Evolutionary conservation across 2,329 filamentous ascomycete species (phyloP).

Genomic region (Dothideomycetes sp.): DNA sequence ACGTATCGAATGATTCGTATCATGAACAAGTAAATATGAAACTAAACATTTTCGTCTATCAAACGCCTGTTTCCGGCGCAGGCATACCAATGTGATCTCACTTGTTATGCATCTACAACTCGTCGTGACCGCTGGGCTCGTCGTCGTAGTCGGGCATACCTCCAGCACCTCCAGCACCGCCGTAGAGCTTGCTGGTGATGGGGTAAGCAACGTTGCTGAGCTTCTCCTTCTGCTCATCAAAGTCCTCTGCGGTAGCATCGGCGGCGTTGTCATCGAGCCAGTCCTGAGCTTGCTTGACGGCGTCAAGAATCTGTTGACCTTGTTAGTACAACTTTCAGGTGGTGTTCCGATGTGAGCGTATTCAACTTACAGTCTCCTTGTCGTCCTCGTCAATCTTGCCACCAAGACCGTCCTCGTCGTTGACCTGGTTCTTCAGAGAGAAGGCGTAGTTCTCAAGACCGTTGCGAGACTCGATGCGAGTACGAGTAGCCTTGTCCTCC

Average conservation of each 20-base stretch:
- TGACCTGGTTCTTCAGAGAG: slow-evolving; percentile 98
- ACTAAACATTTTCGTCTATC: slow-evolving; percentile 7
- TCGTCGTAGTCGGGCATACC: slow-evolving; percentile 56
- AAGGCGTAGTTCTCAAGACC: slow-evolving; percentile 98
- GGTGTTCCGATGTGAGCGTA: slow-evolving; percentile 7
- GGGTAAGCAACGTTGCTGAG: slow-evolving; percentile 92
- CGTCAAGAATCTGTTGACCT: slow-evolving; percentile 62
- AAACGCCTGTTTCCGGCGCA: slow-evolving; percentile 6
- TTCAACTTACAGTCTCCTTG: slow-evolving; percentile 71
- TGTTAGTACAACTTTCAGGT: too few relatives aligned
- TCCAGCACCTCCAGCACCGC: slow-evolving; percentile 46
- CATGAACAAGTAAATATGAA: slow-evolving; percentile 1
- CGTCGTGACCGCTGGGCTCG: slow-evolving; percentile 42
- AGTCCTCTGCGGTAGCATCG: slow-evolving; percentile 81
- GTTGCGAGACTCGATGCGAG: slow-evolving; percentile 95
- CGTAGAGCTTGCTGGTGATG: slow-evolving; percentile 97
- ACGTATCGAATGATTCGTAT: too few relatives aligned
- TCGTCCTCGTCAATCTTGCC: slow-evolving; percentile 98
- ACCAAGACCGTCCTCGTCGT: slow-evolving; percentile 91
- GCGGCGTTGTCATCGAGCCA: slow-evolving; percentile 95
- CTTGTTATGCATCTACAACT: slow-evolving; percentile 31
- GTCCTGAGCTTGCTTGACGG: slow-evolving; percentile 91
- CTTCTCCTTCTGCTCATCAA: slow-evolving; percentile 99
- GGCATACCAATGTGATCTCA: slow-evolving; percentile 3
- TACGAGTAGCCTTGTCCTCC: slow-evolving; percentile 96